Percentiles rank a stretch among this genome's conserved stretches.
phyloP scores from a whole-genome alignment of 2,329 filamentous ascomycete species.

The Sclerotinia spermophila region DNA sequence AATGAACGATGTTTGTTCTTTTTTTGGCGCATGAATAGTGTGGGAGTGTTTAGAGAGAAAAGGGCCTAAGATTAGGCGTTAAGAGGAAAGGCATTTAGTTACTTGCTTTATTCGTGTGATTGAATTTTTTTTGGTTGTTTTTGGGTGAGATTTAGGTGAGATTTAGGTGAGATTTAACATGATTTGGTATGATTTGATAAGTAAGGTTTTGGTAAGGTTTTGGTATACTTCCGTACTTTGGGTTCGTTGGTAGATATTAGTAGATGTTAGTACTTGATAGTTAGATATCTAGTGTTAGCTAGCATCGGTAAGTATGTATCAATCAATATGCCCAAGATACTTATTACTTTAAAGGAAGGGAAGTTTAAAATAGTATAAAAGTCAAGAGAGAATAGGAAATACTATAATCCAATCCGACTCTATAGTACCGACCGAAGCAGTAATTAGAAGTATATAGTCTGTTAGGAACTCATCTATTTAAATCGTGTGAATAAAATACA shows the following conservation, averaged over 20 bases:
- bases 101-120: not conserved
- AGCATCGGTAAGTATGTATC: not conserved
- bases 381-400: not conserved
- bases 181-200: not conserved
- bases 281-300: not conserved
- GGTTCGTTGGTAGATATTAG: not conserved
- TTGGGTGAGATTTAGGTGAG: not conserved
- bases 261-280: not conserved
- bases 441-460: not conserved
- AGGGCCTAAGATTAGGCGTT: too few species aligned
- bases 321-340: not conserved
- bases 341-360: not conserved
- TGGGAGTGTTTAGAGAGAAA: not conserved
- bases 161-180: not conserved
- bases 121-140: not conserved
- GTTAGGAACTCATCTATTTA: too few species aligned
- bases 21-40: constrained; percentile 18
- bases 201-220: not conserved
- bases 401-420: not conserved
- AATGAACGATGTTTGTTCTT: constrained; percentile 16
- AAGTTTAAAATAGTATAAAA: not conserved
- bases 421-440: not conserved
- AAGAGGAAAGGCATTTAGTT: not conserved
- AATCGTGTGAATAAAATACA: too few species aligned
- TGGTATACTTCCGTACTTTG: not conserved